Percentiles rank a stretch among this genome's conserved stretches.
phyloP scores from a whole-genome alignment of 2,329 filamentous ascomycete genomes.

The Verticillium isaacii region DNA sequence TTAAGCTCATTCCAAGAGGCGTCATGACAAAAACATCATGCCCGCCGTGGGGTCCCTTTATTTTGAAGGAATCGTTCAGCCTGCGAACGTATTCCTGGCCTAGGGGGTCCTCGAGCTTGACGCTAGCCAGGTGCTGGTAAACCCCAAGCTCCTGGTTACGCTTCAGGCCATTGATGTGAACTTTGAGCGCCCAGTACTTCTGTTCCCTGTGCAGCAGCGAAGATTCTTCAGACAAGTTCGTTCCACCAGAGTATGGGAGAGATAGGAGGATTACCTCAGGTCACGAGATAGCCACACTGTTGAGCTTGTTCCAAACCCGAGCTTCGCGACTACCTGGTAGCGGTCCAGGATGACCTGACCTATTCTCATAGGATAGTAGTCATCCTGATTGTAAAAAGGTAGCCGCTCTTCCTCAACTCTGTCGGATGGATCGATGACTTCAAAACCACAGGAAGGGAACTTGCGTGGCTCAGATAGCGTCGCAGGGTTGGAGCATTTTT shows the following conservation, averaged over 20 bases:
- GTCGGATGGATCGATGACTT: constrained; percentile 10
- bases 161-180: constrained; percentile 23
- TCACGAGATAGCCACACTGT: constrained; percentile 38
- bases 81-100: constrained; percentile 24
- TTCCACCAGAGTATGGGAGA: background rate
- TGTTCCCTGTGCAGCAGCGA: constrained; percentile 7
- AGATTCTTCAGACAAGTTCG: no score
- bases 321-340: constrained; percentile 34
- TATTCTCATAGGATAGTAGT: constrained; percentile 30
- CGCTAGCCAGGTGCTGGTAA: constrained; percentile 20
- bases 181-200: constrained; percentile 25
- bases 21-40: constrained; percentile 22
- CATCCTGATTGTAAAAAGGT: constrained; percentile 17
- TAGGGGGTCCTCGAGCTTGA: constrained; percentile 16
- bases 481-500: background rate
- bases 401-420: constrained; percentile 22
- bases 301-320: constrained; percentile 34
- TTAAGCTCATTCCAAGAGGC: constrained; percentile 31
- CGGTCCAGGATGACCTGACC: constrained; percentile 24
- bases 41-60: constrained; percentile 10
- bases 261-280: constrained; percentile 12
- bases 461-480: background rate
- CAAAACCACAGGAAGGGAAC: constrained; percentile 12
- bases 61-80: constrained; percentile 27
- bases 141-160: constrained; percentile 23